Base-by-base conservation (phyloP, 23 red algal genomes). In the Agarophyton chilense region DNA sequence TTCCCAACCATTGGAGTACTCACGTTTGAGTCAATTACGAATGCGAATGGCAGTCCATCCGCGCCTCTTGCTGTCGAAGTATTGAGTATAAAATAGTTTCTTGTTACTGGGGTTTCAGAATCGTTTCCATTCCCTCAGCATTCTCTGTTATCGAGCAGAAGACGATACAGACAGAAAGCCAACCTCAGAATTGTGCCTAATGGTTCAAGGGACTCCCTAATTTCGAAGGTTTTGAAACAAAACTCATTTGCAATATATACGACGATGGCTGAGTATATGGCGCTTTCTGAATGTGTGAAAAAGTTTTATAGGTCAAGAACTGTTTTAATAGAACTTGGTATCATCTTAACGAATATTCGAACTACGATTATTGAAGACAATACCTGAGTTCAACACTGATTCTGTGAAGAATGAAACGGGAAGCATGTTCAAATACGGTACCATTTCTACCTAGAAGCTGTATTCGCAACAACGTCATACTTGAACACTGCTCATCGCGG, bases 201-300 rank as follows among this genome's bases (percentile, higher is more conserved):
- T 64, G 0, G 0, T 82, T 16, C 12, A 82, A 38, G 74, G 88
- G 0, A 72, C 75, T 22, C 53, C 9, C 43, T 90, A 49, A 49
- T 49, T 78, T 90, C 71, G 86, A 79, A 65, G 60, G 34, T 21
- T 8, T n/a, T 63, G 72, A 78, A 79, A 32, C 86, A 90, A 51
- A 38, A n/a, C 8, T 38, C 26, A n/a, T 33, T 90, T 52, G 86
- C 86, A n/a, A 57, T 77, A 46, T 90, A 68, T 17, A 3, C 71
- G 10, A 56, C 43, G 34, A 71, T 79, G 34, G 86, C 86, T 16
- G 86, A 90, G 40, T 45, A 53, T 31, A 77, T 79, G 34, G 71
- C 86, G 12, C 50, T 79, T 34, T 53, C 0, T 11, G 43, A 78
- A 24, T 39, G 40, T 7, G 36, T 40, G 32, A 75, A 79, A 35